A percentile compares a stretch with the other conserved stretches of the same genome.
Conservation (phyloP, 768 basidiomycete species). For the Gloeopeniophorella convolvens region DNA sequence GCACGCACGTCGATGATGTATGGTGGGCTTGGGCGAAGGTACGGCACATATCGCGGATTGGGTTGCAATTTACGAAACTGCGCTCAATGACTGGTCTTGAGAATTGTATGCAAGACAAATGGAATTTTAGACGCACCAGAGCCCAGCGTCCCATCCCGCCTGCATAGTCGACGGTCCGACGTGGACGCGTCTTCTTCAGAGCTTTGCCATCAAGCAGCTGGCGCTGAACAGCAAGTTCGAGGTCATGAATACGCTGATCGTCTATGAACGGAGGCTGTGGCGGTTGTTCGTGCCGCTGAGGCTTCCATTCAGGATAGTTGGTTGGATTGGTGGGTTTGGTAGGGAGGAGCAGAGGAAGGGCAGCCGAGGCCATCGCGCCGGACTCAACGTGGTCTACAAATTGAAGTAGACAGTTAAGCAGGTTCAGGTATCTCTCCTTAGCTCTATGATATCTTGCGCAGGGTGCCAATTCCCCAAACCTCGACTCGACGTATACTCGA, state of each 20-base stretch:
- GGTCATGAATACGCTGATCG: constrained; percentile 67
- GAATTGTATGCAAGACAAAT: not conserved
- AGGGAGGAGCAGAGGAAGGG: constrained; percentile 54
- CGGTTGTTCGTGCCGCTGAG: constrained; percentile 55
- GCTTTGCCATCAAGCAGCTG: constrained; percentile 74
- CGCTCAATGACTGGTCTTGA: constrained; percentile 2
- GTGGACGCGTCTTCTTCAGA: constrained; percentile 85
- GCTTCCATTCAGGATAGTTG: constrained; percentile 65
- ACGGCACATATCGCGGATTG: constrained; percentile 67
- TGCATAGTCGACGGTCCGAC: constrained; percentile 92
- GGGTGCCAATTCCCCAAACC: too few relatives aligned
- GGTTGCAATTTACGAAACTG: constrained; percentile 76
- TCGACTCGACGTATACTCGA: too few relatives aligned
- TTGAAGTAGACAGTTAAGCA: too few relatives aligned
- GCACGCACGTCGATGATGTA: constrained; percentile 80
- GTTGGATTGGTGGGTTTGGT: constrained; percentile 31
- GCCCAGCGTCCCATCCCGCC: constrained; percentile 84
- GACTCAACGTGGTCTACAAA: too few relatives aligned
- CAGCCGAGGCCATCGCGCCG: too few relatives aligned
- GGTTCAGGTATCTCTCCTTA: too few relatives aligned
- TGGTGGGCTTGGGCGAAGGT: constrained; percentile 77
- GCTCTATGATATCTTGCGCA: too few relatives aligned
- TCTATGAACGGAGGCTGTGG: constrained; percentile 81
- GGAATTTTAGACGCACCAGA: constrained; percentile 41
- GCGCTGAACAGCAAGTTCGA: constrained; percentile 68